These are phyloP conservation scores for Dryas octopetala DNA, from an alignment of 306 rosid genomes.

Conservation along the genomic window DNA sequence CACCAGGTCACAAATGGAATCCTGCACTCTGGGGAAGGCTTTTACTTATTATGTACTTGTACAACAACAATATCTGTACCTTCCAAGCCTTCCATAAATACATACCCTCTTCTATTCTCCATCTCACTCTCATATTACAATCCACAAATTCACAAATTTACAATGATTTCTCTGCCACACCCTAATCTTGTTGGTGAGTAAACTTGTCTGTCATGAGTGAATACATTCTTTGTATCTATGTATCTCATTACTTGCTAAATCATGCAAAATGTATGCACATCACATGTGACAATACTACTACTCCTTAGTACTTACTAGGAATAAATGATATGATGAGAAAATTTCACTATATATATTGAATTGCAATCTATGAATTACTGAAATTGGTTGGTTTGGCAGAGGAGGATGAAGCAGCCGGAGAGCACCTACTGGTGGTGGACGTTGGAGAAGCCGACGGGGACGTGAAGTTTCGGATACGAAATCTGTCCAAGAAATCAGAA, in stretches of 20 bases:
- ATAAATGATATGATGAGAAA: too few species aligned
- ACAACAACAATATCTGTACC: background rate
- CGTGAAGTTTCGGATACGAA: conserved; percentile 51
- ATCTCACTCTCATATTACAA: background rate
- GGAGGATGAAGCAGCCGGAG: conserved; percentile 31
- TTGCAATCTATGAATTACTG: too few species aligned
- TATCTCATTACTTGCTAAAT: too few species aligned
- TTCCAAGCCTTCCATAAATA: background rate
- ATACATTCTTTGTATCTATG: too few species aligned
- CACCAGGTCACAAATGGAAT: background rate
- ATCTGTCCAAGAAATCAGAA: conserved; percentile 53
- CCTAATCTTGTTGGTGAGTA: background rate
- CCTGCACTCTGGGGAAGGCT: conserved; percentile 18
- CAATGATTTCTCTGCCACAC: background rate
- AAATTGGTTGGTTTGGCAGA: background rate
- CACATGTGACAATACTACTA: too few species aligned
- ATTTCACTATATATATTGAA: too few species aligned
- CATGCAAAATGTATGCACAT: too few species aligned
- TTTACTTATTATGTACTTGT: background rate
- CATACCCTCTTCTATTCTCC: background rate
- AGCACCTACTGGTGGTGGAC: conserved; percentile 52
- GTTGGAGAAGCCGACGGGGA: background rate
- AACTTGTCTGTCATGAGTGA: background rate
- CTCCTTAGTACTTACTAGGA: too few species aligned
- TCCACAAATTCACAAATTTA: background rate